These are phyloP conservation scores for Emergomyces africanus DNA, from an alignment of 2,329 filamentous ascomycete genomes.

Conservation along the genomic window DNA sequence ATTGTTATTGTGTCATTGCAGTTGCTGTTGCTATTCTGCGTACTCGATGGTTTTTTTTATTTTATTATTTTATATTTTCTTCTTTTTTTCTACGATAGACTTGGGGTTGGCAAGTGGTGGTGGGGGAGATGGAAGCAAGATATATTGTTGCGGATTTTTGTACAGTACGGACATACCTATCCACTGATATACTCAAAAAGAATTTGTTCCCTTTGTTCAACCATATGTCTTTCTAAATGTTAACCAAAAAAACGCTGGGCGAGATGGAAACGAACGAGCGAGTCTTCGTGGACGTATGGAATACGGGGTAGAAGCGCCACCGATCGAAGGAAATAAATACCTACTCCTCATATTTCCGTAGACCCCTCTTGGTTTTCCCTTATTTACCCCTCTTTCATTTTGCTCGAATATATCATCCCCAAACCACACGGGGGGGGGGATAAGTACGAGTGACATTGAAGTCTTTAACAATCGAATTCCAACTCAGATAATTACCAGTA, in stretches of 20 bases:
- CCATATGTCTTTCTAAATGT: neutral
- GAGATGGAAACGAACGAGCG: neutral
- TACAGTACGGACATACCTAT: conserved; percentile 21
- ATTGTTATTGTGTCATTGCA: neutral
- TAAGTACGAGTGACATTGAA: neutral
- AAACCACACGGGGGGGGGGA: no score
- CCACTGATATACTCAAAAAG: conserved; percentile 20
- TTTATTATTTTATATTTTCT: no score
- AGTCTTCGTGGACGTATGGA: no score
- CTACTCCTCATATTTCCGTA: no score
- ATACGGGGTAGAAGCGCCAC: no score
- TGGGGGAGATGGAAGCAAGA: conserved; percentile 20
- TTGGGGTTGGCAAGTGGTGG: conserved; percentile 7
- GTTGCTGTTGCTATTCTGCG: conserved; percentile 1
- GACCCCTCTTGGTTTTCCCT: no score
- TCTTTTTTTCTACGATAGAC: conserved; percentile 12
- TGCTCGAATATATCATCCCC: no score
- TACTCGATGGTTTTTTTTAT: conserved; percentile 12
- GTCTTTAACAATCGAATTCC: neutral
- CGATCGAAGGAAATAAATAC: neutral
- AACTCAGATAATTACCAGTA: no score
- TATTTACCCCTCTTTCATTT: no score
- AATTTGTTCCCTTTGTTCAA: conserved; percentile 13
- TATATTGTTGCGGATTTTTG: conserved; percentile 19
- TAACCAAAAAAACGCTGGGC: neutral